These are phyloP conservation scores for Aspergillus sclerotialis DNA, from an alignment of 2,329 filamentous ascomycete species.

Conservation along the genomic window DNA sequence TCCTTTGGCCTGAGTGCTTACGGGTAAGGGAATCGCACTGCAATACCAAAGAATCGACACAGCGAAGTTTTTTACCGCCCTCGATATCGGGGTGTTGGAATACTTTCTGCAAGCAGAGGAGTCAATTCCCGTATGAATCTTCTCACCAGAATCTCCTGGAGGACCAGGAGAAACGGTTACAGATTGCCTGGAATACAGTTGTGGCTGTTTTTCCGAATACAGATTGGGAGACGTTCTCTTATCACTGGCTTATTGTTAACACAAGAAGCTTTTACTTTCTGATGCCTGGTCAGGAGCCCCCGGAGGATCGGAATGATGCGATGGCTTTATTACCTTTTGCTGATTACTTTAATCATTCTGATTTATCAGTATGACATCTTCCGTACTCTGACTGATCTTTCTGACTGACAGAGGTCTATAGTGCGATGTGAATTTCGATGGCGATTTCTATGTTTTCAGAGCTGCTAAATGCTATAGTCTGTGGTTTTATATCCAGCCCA, in stretches of 20 bases:
- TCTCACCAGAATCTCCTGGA: slow-evolving; percentile 29
- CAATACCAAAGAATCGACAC: slow-evolving; percentile 24
- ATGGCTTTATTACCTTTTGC: slow-evolving; percentile 41
- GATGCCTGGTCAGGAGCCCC: slow-evolving; percentile 29
- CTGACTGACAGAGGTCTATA: slow-evolving; percentile 6
- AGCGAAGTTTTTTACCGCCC: slow-evolving; percentile 22
- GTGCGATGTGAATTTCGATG: slow-evolving; percentile 34
- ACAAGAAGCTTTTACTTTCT: slow-evolving; percentile 56
- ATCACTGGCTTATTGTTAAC: slow-evolving; percentile 56
- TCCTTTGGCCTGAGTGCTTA: slow-evolving; percentile 45
- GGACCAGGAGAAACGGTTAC: slow-evolving; percentile 50
- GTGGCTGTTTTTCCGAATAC: slow-evolving; percentile 37
- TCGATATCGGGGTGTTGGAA: slow-evolving; percentile 33
- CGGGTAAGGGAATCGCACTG: slow-evolving; percentile 27
- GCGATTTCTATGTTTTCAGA: slow-evolving; percentile 26
- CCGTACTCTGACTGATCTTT: not conserved
- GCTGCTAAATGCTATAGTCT: slow-evolving; percentile 28
- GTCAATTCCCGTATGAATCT: slow-evolving; percentile 22
- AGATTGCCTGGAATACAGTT: slow-evolving; percentile 44
- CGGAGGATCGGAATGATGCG: slow-evolving; percentile 36
- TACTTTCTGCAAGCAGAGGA: slow-evolving; percentile 14
- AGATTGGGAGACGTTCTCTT: slow-evolving; percentile 41
- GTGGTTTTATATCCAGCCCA: too few relatives aligned
- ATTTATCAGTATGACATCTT: slow-evolving; percentile 35
- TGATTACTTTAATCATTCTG: slow-evolving; percentile 42